Evolutionary conservation across 2,329 filamentous ascomycete genomes (phyloP), one percentile per base, ranked within the genome.

Genomic region (Fusarium anthophilum): DNA sequence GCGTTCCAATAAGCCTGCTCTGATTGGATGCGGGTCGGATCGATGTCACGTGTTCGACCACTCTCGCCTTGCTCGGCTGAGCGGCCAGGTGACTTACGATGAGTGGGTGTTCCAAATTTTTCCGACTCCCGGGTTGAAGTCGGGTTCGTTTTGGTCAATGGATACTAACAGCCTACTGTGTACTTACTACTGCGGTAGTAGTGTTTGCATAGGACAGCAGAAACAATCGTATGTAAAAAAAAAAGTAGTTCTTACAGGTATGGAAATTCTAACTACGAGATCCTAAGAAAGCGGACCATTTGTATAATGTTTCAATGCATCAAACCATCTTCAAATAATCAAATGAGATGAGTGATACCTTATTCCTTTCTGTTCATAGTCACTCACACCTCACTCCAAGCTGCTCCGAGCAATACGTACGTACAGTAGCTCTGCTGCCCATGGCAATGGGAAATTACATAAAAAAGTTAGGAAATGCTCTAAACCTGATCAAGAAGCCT

Each of bases 1-100:
- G 79, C 79, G 81, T 82, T 83, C 82, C 81, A 84, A 84, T 84
- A 81, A 82, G 75, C 81, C 80, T 80, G 78, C 72, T 81, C 81
- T 84, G 81, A 84, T 84, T 84, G 83, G 83, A 74, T 64, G 43
- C 66, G 63, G 38, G 73, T 83, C 82, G 81, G 81, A 70, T 60
- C 30, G 39, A 51, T 17, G 74, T 83, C 82, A 84, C 82, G 82
- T 83, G 82, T 18, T 51, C 9, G 24, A 28, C 11, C 30, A 64
- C 51, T 60, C 59, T 71, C 54, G 70, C 43, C 58, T 70, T 77
- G 76, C 64, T 76, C 73, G 73, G 74, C 66, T 67, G 64, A 69
- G 60, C 70, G 65, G 67, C 68, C 71, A 70, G 61, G 67, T 74
- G 57, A 71, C 70, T 50, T 65, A n/a, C 37, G 41, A 43, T 44